Conservation (phyloP, 495 filamentous ascomycete species). For the Podospora bellae-mahoneyi region DNA sequence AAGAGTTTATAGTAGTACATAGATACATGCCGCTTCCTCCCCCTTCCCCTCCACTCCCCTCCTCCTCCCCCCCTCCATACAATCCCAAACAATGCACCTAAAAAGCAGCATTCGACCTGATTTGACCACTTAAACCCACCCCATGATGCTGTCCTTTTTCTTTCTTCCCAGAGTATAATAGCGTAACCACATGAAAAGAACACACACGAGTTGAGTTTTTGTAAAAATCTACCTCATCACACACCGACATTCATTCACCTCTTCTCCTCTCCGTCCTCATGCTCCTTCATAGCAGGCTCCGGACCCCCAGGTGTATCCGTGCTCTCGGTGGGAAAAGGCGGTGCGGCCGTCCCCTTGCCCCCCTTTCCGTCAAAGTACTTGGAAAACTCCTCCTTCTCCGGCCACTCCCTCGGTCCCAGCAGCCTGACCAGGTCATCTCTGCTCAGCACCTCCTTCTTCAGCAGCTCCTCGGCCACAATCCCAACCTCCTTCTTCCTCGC, state of each 20-base stretch:
- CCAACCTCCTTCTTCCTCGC: constrained; percentile 87
- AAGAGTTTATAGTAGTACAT: background rate
- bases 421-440: constrained; percentile 89
- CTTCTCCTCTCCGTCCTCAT: constrained; percentile 9
- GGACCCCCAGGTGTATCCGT: constrained; percentile 35
- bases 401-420: constrained; percentile 75
- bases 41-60: background rate
- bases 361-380: constrained; percentile 77
- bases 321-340: constrained; percentile 51
- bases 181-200: background rate
- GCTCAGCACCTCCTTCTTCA: constrained; percentile 84
- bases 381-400: constrained; percentile 79
- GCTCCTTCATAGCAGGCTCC: constrained; percentile 20
- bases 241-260: background rate
- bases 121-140: background rate
- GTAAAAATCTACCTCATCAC: background rate
- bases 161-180: background rate
- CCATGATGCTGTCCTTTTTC: background rate
- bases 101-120: background rate
- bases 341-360: constrained; percentile 44
- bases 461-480: constrained; percentile 86
- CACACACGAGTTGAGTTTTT: background rate
- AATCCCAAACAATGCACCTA: background rate
- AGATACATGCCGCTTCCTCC: background rate
- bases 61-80: background rate